Conservation (phyloP, 805 yeast genomes). For the Candida gorgasii region DNA sequence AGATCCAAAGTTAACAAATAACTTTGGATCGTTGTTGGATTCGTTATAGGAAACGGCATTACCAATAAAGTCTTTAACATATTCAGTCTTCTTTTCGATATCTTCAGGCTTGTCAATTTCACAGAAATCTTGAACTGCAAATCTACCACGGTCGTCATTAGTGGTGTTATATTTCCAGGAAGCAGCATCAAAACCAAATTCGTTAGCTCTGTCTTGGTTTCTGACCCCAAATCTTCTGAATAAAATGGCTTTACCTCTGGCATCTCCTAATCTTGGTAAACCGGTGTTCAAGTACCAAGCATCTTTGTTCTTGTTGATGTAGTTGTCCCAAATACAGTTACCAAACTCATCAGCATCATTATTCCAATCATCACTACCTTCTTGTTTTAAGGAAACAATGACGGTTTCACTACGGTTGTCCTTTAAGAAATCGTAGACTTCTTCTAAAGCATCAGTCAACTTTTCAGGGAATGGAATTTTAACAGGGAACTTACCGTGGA, state of each 20-base stretch:
- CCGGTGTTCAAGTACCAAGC: slow-evolving; percentile 60
- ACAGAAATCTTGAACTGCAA: slow-evolving; percentile 74
- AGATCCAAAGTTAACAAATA: slow-evolving; percentile 71
- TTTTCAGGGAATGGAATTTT: slow-evolving; percentile 56
- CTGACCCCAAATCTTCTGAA: slow-evolving; percentile 72
- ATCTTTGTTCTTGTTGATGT: slow-evolving; percentile 48
- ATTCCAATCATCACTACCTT: slow-evolving; percentile 69
- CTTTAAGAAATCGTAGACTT: slow-evolving; percentile 58
- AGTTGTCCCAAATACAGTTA: slow-evolving; percentile 58
- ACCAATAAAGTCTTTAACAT: slow-evolving; percentile 55
- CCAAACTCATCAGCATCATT: slow-evolving; percentile 64
- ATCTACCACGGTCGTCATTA: slow-evolving; percentile 60
- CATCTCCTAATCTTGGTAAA: slow-evolving; percentile 60
- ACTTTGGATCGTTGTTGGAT: slow-evolving; percentile 47
- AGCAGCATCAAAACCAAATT: slow-evolving; percentile 67
- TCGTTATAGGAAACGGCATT: slow-evolving; percentile 53
- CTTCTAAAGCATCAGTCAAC: slow-evolving; percentile 52
- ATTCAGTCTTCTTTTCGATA: slow-evolving; percentile 55
- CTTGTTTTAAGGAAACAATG: slow-evolving; percentile 69
- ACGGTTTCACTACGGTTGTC: slow-evolving; percentile 59
- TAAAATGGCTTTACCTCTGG: slow-evolving; percentile 64
- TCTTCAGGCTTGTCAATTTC: slow-evolving; percentile 56
- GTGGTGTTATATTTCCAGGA: slow-evolving; percentile 67
- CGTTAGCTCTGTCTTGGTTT: slow-evolving; percentile 39
- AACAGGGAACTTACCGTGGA: slow-evolving; percentile 78